A percentile compares a stretch with the other conserved stretches of the same genome.
phyloP scores from a whole-genome alignment of 2,329 filamentous ascomycete species.

The Teratosphaeria viscida region DNA sequence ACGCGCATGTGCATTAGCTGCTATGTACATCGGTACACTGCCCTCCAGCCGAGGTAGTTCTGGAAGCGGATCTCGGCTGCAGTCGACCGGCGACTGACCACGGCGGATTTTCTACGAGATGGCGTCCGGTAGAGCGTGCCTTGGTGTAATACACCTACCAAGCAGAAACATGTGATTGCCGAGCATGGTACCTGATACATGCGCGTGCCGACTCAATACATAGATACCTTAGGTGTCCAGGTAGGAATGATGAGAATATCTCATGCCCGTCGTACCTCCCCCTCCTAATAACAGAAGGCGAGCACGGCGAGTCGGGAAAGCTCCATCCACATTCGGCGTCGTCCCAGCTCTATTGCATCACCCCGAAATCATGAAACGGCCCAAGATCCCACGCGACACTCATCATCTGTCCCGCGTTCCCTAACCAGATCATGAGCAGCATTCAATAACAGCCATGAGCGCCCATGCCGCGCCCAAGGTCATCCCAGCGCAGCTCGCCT shows the following conservation, averaged over 20 bases:
- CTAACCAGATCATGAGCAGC: neutral
- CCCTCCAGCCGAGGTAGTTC: neutral
- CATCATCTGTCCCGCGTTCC: neutral
- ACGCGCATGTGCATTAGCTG: neutral
- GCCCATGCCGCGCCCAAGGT: slow-evolving; percentile 5
- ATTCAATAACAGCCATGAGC: neutral
- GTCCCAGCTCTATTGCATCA: neutral
- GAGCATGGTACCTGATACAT: no score
- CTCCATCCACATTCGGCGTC: no score
- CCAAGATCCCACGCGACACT: neutral
- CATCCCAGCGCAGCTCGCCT: slow-evolving; percentile 71
- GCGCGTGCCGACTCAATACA: no score
- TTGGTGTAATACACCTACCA: no score
- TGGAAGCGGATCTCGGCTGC: neutral
- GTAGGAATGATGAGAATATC: no score
- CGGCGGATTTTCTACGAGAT: neutral
- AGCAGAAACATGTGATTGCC: no score
- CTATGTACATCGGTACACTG: neutral
- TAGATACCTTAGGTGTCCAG: no score
- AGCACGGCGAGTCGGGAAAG: no score
- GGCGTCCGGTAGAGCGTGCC: neutral
- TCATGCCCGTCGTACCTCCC: no score
- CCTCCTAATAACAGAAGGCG: no score
- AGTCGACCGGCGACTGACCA: neutral
- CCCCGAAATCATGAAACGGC: neutral